Conservation (phyloP, 169 alveolate species). For the Plasmodium adleri region DNA sequence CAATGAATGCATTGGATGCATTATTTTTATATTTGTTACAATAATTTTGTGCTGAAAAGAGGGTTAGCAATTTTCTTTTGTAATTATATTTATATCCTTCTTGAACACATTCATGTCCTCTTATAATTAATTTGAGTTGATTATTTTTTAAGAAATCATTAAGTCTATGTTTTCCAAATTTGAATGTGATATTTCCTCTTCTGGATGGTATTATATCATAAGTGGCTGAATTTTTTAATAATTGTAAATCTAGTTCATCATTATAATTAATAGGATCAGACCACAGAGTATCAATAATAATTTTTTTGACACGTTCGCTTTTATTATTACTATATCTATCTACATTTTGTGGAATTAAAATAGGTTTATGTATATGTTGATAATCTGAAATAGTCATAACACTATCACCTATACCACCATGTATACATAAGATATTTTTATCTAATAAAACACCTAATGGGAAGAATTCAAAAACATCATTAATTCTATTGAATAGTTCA, state of each 20-base stretch:
- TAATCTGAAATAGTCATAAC: conserved; percentile 86
- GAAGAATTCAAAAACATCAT: conserved; percentile 94
- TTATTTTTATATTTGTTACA: conserved; percentile 93
- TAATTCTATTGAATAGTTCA: conserved; percentile 93
- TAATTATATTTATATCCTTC: conserved; percentile 96
- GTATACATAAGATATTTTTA: conserved; percentile 93
- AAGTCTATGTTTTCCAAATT: conserved; percentile 94
- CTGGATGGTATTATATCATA: conserved; percentile 92
- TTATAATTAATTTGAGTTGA: conserved; percentile 87
- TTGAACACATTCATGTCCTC: conserved; percentile 96
- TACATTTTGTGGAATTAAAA: conserved; percentile 31
- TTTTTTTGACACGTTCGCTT: conserved; percentile 40
- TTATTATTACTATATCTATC: conserved; percentile 21
- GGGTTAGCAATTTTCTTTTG: conserved; percentile 91
- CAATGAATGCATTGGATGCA: conserved; percentile 59
- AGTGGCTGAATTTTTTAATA: conserved; percentile 76
- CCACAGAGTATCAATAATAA: conserved; percentile 79
- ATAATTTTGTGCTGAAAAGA: conserved; percentile 94
- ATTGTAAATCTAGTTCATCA: conserved; percentile 88
- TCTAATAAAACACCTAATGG: conserved; percentile 96
- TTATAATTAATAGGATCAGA: conserved; percentile 95
- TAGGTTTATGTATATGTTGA: conserved; percentile 80
- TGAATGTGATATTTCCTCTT: conserved; percentile 94
- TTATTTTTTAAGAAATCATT: conserved; percentile 87
- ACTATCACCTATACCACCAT: conserved; percentile 95